phyloP scores from a whole-genome alignment of 2,329 filamentous ascomycete genomes.

The Cadophora sp. region DNA sequence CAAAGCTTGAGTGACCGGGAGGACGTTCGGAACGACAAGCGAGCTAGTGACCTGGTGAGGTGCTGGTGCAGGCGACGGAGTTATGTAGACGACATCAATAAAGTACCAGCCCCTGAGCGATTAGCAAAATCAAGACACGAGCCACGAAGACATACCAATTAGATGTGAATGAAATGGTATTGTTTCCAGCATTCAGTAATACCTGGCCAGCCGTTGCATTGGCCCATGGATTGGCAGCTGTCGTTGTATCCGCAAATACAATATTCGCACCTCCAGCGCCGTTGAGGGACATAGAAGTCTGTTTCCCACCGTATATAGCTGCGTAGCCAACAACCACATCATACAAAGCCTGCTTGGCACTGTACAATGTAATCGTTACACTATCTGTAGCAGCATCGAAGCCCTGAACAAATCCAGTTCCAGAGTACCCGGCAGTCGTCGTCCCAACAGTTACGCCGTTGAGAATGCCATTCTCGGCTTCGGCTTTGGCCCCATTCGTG shows the following conservation, averaged over 20 bases:
- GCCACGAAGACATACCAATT: constrained; percentile 47
- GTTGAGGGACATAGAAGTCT: constrained; percentile 52
- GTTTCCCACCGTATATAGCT: constrained; percentile 54
- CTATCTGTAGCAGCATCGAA: constrained; percentile 52
- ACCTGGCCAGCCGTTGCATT: constrained; percentile 52
- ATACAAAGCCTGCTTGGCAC: constrained; percentile 47
- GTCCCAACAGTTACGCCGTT: constrained; percentile 50
- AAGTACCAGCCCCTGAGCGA: constrained; percentile 51
- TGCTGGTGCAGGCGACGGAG: constrained; percentile 46
- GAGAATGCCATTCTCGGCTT: constrained; percentile 52
- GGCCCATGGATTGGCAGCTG: constrained; percentile 48
- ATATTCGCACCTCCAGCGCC: constrained; percentile 50
- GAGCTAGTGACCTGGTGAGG: constrained; percentile 49
- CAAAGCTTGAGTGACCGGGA: constrained; percentile 26
- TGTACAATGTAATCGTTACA: constrained; percentile 51
- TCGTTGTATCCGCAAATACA: constrained; percentile 40
- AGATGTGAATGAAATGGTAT: constrained; percentile 53
- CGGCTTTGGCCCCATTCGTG: constrained; percentile 30
- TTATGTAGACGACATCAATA: constrained; percentile 52
- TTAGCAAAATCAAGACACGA: not conserved
- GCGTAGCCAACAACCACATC: constrained; percentile 53
- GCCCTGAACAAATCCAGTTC: constrained; percentile 54
- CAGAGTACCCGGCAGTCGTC: constrained; percentile 49
- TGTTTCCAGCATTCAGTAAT: constrained; percentile 50
- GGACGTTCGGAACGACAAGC: constrained; percentile 47